Evolutionary conservation across 2,329 filamentous ascomycete species (phyloP).

Genomic region (Aspergillus fijiensis): DNA sequence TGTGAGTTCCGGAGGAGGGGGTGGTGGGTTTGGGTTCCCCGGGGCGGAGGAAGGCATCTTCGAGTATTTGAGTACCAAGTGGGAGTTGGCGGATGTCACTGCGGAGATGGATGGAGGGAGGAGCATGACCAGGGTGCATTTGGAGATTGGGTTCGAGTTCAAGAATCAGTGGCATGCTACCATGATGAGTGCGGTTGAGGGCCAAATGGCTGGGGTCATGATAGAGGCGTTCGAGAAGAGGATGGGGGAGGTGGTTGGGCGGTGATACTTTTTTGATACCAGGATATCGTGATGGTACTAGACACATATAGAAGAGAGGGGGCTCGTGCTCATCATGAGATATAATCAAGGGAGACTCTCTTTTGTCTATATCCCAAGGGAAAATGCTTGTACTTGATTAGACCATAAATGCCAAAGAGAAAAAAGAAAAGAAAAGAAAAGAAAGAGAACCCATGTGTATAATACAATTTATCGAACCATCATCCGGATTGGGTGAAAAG

Average conservation of each 20-base stretch:
- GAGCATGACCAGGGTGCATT: slow-evolving; percentile 67
- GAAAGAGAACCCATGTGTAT: slow-evolving; percentile 23
- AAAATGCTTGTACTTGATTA: slow-evolving; percentile 9
- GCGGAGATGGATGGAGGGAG: slow-evolving; percentile 30
- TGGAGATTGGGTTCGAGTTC: slow-evolving; percentile 81
- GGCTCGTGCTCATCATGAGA: background rate
- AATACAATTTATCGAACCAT: slow-evolving; percentile 27
- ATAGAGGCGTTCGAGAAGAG: slow-evolving; percentile 88
- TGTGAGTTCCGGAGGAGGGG: slow-evolving; percentile 20
- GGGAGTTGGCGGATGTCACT: slow-evolving; percentile 41
- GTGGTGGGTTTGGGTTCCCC: slow-evolving; percentile 22
- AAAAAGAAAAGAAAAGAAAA: slow-evolving; percentile 13
- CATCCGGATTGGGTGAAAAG: background rate
- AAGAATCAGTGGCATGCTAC: slow-evolving; percentile 83
- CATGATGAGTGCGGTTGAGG: slow-evolving; percentile 76
- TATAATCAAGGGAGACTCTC: no score
- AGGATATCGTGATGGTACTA: no score
- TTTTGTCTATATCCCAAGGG: background rate
- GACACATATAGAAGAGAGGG: background rate
- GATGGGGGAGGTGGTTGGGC: slow-evolving; percentile 59
- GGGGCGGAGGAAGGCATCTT: slow-evolving; percentile 50
- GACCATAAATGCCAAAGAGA: slow-evolving; percentile 15
- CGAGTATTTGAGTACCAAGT: slow-evolving; percentile 46
- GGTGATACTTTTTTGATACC: background rate
- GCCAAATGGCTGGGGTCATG: slow-evolving; percentile 83